Evolutionary conservation across 306 rosid species (phyloP), one percentile per base, ranked within the genome.

Genomic region (Dalbergia cultrata): DNA sequence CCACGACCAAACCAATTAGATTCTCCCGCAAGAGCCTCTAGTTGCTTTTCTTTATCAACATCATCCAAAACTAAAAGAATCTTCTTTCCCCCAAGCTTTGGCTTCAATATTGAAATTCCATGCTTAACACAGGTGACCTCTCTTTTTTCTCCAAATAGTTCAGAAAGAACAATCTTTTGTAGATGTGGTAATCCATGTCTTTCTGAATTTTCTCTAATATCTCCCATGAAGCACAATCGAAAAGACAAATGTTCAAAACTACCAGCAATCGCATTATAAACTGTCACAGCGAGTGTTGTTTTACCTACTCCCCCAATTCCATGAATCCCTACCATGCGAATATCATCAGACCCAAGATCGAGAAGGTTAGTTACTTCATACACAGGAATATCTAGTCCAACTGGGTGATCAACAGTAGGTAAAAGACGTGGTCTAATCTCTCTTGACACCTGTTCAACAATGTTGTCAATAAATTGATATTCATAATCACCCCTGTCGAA

Each of bases 1-100:
- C 84, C 84, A 60, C 9, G 2, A 17, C 47, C 47, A 43, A 43
- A 43, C 59, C 59, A n/a, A 53, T n/a, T 9, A n/a, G 59, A 8
- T 53, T 18, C 31, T 53, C 59, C 59, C 6, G 8, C 21, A 7
- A 53, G n/a, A 17, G 21, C 59, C 31, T n/a, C 9, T 8, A 53
- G 6, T 8, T 53, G 59, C 4, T 53, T 4, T 7, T 1, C 3
- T 43, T 43, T 8, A 8, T 43, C 10, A 53, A 50, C 22, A 53
- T n/a, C 22, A 53, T 53, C 59, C 5, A 53, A 21, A 53, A 53
- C 7, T 21, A 53, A 17, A n/a, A 53, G 59, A 53, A 53, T 21
- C 22, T 53, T 53, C 59, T 17, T 53, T 7, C 3, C 9, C 11
- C 0, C 31, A 26, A 26, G 31, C 31, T 26, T 26, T 26, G 31